Evolutionary conservation across 371 early-diverging fungal genomes (phyloP), one percentile per base, ranked within the genome.

Genomic region (Lichtheimia ramosa): DNA sequence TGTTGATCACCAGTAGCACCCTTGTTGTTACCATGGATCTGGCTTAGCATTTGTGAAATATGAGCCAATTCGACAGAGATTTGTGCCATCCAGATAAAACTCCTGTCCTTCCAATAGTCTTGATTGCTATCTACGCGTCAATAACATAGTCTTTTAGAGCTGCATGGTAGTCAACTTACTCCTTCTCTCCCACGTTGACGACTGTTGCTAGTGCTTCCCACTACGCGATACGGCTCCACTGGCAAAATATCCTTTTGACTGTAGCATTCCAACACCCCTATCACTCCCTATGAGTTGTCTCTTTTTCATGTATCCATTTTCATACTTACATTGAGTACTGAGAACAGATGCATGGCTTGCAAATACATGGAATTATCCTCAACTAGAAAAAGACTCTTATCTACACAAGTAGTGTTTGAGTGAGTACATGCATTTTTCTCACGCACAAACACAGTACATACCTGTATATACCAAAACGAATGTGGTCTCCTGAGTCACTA

Each of bases 21-120:
- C 34, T 34, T 34, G 15, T 25, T 24, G 16, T 48, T 48, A 5
- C 21, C 21, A 16, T 24, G 21, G 18, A 40, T 43, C 40, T 51
- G 54, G 41, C 21, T 25, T 7, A 79, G 42, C 39, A 79, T 20
- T 39, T 65, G 58, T 24, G 72, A 79, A 25, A 70, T 21, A 54
- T 74, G 69, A 24, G 39, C 56, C 21, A 89, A 66, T 65, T 87
- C 89, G 2, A 85, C 86, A 2, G 84, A 73, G 3, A 85, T 64
- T 72, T 86, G 85, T 4, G 88, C 88, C 50, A 20, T 40, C 24
- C 20, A 51, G 27, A n/a, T 8, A 59, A 51, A 59, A 51, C 5
- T 7, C 2, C 23, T 16, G 14, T 14, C 16, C 27, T 25, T 48
- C 23, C 15, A 57, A 57, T 6, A 56, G 46, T 2, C 34, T 23